Conservation (phyloP, 139 green algal species). For the Micractinium sp. region DNA sequence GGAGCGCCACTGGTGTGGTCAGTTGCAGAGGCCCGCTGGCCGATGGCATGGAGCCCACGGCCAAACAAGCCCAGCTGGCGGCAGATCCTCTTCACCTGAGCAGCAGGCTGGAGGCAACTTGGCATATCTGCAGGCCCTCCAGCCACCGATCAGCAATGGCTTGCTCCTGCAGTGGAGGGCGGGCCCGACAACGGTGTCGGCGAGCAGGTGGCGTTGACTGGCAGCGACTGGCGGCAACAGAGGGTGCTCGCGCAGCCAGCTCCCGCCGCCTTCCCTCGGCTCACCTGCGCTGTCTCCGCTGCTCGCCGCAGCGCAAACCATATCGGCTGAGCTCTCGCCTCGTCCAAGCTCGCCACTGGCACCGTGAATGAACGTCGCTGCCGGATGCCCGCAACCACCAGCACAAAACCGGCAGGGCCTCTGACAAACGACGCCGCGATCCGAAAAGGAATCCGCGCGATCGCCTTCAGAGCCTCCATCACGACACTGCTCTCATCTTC, state of each 20-base stretch:
- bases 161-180: conserved; percentile 21
- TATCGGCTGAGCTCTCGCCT: conserved; percentile 39
- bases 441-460: not conserved
- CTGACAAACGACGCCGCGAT: not conserved
- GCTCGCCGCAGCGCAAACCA: conserved; percentile 45
- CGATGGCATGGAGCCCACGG: not conserved
- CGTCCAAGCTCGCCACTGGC: conserved; percentile 46
- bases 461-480: not conserved
- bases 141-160: conserved; percentile 19
- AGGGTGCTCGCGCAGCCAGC: no score
- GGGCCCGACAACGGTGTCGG: not conserved
- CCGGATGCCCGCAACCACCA: not conserved
- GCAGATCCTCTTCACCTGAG: not conserved
- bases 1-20: not conserved
- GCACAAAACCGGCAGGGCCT: not conserved
- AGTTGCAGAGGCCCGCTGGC: not conserved
- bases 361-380: not conserved
- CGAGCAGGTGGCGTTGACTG: not conserved
- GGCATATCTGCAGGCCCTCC: not conserved
- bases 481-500: no score
- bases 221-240: not conserved
- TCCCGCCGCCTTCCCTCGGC: not conserved
- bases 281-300: conserved; percentile 21
- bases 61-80: not conserved
- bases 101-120: not conserved